Percentiles rank a stretch among this genome's conserved stretches.
Evolutionary conservation across 768 basidiomycete genomes (phyloP).

Genomic region (Galerina sulciceps): DNA sequence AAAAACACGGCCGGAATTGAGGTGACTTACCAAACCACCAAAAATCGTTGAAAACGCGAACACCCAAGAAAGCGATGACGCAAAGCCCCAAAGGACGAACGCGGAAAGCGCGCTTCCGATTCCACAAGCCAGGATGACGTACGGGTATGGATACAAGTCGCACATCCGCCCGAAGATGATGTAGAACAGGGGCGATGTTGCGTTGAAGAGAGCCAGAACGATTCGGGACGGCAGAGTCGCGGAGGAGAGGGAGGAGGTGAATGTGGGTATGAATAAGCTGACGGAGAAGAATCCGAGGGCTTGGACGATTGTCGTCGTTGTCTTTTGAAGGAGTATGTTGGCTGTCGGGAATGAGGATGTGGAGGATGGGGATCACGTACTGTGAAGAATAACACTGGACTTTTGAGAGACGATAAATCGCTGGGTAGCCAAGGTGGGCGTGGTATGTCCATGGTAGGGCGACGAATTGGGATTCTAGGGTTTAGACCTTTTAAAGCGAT

Average conservation of each 20-base stretch:
- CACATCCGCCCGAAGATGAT: slow-evolving; percentile 10
- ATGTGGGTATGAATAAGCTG: slow-evolving; percentile 9
- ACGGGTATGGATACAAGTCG: slow-evolving; percentile 12
- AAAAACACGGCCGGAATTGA: no score
- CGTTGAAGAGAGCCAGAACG: slow-evolving; percentile 13
- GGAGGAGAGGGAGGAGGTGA: slow-evolving; percentile 5
- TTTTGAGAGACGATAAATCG: not conserved
- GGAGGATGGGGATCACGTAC: not conserved
- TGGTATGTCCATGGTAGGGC: no score
- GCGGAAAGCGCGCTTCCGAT: slow-evolving; percentile 7
- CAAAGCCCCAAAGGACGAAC: slow-evolving; percentile 12
- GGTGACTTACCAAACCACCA: slow-evolving; percentile 9
- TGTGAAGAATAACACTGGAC: not conserved
- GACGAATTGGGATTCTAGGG: no score
- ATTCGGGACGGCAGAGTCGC: slow-evolving; percentile 5
- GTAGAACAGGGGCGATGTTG: slow-evolving; percentile 7
- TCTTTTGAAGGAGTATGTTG: not conserved
- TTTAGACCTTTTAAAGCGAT: no score
- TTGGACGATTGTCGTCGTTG: slow-evolving; percentile 4
- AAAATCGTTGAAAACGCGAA: slow-evolving; percentile 11
- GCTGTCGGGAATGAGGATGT: not conserved
- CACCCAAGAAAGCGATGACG: slow-evolving; percentile 9
- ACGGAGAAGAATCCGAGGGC: slow-evolving; percentile 12
- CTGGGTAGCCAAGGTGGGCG: no score
- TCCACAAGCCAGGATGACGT: slow-evolving; percentile 11